Evolutionary conservation across 2,329 filamentous ascomycete genomes (phyloP), one percentile per base, ranked within the genome.

Genomic region (Xylaria sp.): DNA sequence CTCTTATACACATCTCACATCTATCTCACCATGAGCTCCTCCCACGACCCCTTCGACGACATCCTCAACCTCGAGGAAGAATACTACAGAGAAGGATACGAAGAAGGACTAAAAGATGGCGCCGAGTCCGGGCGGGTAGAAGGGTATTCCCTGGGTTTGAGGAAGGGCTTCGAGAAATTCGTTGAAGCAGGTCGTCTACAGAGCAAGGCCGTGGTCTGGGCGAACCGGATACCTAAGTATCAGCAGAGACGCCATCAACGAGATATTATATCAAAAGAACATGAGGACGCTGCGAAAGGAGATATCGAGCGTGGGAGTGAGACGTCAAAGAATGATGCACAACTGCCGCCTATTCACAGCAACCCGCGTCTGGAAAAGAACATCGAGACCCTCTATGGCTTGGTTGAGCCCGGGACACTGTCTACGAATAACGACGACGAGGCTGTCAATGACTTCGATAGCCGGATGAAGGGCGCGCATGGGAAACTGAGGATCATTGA

Each of bases 91-190:
- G 89, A 95, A 80, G 96, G 96, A 67, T 95, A 94, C 82, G 80
- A 84, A 6, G 86, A 93, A 63, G 96, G 96, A 50, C 80, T 89
- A 56, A 82, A 85, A 46, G 95, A 97, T 80, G 96, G 96, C 67
- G 83, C 88, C 46, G 86, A 86, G 67, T 91, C 93, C 36, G 96
- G 96, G 45, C 90, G 90, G 66, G 89, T 93, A 71, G 96, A 99
- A 84, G 96, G 96, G 68, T 92, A 94, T 60, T 88, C 93, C 23
- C 93, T 98, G 77, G 96, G 95, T 0, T 88, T 98, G 48, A 92
- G 97, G 78, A 96, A 94, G 72, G 95, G 94, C 0, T 98, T 96
- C 74, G 93, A 97, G 75, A 98, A 97, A 81, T 97, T 97, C 76
- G 78, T 92, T 48, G 90, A 93, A 70, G 87, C 93, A 78, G 95